Conservation (phyloP, 768 basidiomycete species). For the Kwoniella botswanensis region DNA sequence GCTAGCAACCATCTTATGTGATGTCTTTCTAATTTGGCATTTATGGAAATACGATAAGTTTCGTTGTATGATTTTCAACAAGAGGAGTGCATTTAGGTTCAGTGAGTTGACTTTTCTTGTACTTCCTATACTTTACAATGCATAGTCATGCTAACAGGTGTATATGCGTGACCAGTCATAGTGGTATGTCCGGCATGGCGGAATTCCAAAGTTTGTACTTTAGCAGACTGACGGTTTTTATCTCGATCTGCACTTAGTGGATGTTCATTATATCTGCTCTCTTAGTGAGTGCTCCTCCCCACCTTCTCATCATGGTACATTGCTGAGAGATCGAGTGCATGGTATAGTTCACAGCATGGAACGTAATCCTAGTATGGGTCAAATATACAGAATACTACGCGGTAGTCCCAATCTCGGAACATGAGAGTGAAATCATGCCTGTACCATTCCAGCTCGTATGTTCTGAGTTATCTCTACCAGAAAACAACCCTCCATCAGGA, state of each 20-base stretch:
- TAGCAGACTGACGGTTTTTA: neutral
- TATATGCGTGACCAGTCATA: neutral
- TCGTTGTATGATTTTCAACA: slow-evolving; percentile 30
- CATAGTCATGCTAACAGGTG: neutral
- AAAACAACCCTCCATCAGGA: too few species aligned
- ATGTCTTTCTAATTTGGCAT: slow-evolving; percentile 42
- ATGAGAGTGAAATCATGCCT: slow-evolving; percentile 33
- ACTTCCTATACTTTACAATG: neutral
- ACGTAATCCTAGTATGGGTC: slow-evolving; percentile 31
- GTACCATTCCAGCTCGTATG: slow-evolving; percentile 38
- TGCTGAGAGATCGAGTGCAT: neutral
- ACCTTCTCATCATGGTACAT: neutral
- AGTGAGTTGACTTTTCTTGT: slow-evolving; percentile 21
- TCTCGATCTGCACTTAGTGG: slow-evolving; percentile 1
- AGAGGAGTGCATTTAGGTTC: slow-evolving; percentile 38
- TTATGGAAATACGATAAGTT: slow-evolving; percentile 38
- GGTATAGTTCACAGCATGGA: slow-evolving; percentile 33
- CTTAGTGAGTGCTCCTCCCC: slow-evolving; percentile 4
- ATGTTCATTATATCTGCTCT: slow-evolving; percentile 21
- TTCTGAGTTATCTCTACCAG: too few species aligned
- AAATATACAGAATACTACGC: slow-evolving; percentile 50
- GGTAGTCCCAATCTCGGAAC: slow-evolving; percentile 32
- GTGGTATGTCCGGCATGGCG: slow-evolving; percentile 5
- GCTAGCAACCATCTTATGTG: slow-evolving; percentile 38
- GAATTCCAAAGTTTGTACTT: too few species aligned